phyloP scores from a whole-genome alignment of 2,329 filamentous ascomycete genomes.

The Pseudopyrenochaeta lycopersici region DNA sequence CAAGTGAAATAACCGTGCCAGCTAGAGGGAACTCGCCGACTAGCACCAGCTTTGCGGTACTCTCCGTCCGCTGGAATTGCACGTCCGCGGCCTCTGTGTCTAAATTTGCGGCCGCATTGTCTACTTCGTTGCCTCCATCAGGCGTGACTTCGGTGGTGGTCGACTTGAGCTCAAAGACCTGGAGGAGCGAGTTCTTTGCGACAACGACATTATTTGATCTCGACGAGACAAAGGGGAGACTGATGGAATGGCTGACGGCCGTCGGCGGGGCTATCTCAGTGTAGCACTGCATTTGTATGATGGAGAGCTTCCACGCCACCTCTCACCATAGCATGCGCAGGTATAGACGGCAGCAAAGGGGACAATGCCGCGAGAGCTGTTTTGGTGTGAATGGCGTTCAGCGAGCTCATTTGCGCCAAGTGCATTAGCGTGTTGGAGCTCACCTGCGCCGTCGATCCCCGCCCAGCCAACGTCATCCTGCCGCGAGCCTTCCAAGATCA shows the following conservation, averaged over 20 bases:
- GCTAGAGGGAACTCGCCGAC: conserved; percentile 84
- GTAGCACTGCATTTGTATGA: conserved; percentile 86
- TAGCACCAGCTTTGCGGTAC: conserved; percentile 81
- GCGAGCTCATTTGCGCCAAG: conserved; percentile 23
- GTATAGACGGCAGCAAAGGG: background rate
- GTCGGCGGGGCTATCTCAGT: conserved; percentile 94
- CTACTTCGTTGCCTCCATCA: conserved; percentile 53
- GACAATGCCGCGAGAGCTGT: conserved; percentile 12
- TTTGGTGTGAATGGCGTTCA: conserved; percentile 25
- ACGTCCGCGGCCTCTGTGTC: conserved; percentile 62
- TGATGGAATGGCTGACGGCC: conserved; percentile 88
- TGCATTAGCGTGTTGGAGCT: conserved; percentile 14
- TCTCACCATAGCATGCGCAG: conserved; percentile 25
- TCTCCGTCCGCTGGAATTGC: conserved; percentile 67
- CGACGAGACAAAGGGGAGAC: conserved; percentile 77
- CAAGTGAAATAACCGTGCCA: conserved; percentile 84
- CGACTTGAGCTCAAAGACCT: conserved; percentile 81
- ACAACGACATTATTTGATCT: conserved; percentile 85
- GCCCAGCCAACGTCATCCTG: conserved; percentile 20
- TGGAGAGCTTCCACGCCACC: conserved; percentile 2
- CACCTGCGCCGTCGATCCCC: conserved; percentile 9
- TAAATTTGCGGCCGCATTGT: conserved; percentile 39
- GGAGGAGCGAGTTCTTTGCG: conserved; percentile 90
- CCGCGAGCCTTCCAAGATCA: background rate
- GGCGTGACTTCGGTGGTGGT: conserved; percentile 68